Evolutionary conservation across 768 basidiomycete genomes (phyloP), one percentile per base, ranked within the genome.

Genomic region (Tephrocybe sp.): DNA sequence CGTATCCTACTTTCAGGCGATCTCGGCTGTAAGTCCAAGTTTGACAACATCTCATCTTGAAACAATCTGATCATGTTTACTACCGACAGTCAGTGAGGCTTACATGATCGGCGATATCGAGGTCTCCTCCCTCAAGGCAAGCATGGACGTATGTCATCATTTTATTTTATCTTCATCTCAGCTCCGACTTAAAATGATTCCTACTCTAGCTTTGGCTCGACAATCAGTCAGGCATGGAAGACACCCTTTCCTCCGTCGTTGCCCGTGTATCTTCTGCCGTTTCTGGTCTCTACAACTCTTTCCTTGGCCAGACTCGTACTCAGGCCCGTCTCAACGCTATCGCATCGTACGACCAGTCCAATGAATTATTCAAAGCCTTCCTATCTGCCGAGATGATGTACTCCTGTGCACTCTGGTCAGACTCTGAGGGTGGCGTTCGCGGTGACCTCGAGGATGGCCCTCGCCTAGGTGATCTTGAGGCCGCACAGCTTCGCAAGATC

Each of bases 381-480:
- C 73, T 93, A 19, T 88, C 86, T 56, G 75, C 80, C 46, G 92
- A 95, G 67, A 95, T 96, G 93, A 95, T 92, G 82, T 96, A 94
- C 68, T 93, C 91, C 0, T 92, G 91, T 64, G 93, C 82, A 1
- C 77, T 95, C 46, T 96, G 89, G 85, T 73, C 72, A 41, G 80
- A 85, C n/a, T 73, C 83, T 9, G 90, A 95, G 62, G 86, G 84
- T 50, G 93, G 92, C 43, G 77, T 93, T 47, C 77, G 83, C 36
- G 87, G 85, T 0, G 88, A 90, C 64, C 69, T 89, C 36, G 72
- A 72, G 27, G 64, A 66, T 47, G 78, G 79, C n/a, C 78, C 78
- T 18, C 74, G 67, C 34, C 72, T 77, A 21, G 82, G 83, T 19
- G 89, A 90, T 60, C 72, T 95, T 36, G 88, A 90, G 65, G 78